phyloP scores from a whole-genome alignment of 2,329 filamentous ascomycete genomes.

The Exophiala oligosperma region DNA sequence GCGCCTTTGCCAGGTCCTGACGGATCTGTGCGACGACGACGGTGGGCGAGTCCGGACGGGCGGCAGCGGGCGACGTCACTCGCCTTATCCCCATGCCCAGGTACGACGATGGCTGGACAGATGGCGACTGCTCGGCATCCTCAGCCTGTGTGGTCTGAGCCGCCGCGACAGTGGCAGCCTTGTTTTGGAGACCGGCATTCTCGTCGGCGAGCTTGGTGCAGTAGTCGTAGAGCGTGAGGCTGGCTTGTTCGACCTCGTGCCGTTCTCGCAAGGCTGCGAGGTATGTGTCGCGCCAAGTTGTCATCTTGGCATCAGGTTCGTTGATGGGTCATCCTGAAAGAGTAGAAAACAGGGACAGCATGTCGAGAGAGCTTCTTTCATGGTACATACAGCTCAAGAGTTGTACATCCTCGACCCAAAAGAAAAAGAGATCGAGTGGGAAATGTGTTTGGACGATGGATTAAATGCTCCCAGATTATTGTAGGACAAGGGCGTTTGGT shows the following conservation, averaged over 20 bases:
- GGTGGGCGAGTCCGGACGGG: slow-evolving; percentile 34
- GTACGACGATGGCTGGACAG: slow-evolving; percentile 30
- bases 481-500: neutral
- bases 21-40: slow-evolving; percentile 45
- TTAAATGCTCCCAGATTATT: neutral
- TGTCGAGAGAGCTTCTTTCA: too few relatives aligned
- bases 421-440: neutral
- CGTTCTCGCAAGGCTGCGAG: slow-evolving; percentile 69
- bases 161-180: neutral
- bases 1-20: slow-evolving; percentile 72
- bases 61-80: slow-evolving; percentile 33
- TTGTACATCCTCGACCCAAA: too few relatives aligned
- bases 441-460: neutral
- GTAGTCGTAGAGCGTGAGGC: slow-evolving; percentile 70
- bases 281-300: slow-evolving; percentile 81
- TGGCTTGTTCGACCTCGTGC: slow-evolving; percentile 67
- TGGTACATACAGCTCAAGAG: too few relatives aligned
- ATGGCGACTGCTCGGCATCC: slow-evolving; percentile 60
- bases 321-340: neutral
- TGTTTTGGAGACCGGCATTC: slow-evolving; percentile 25
- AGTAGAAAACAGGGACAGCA: too few relatives aligned
- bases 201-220: slow-evolving; percentile 49
- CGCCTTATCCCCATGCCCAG: slow-evolving; percentile 22
- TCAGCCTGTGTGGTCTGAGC: slow-evolving; percentile 56
- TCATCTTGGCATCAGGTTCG: slow-evolving; percentile 44